Conservation (phyloP, 164 flowering plant species). For the grape (Vitis vinifera) region ASM3070453v1 NC_081807.1:9166001-9166500, state of each 20-base stretch:
- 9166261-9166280: constrained; percentile 77
- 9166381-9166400: constrained; percentile 71
- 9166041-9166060: too few relatives aligned
- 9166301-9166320: constrained; percentile 33
- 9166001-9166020: too few relatives aligned
- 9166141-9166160: constrained; percentile 50
- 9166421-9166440: constrained; percentile 62
- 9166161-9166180: constrained; percentile 91
- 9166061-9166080: too few relatives aligned
- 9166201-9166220: constrained; percentile 80
- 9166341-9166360: constrained; percentile 43
- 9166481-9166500: constrained; percentile 43
- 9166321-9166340: constrained; percentile 24
- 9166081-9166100: too few relatives aligned
- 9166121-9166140: too few relatives aligned
- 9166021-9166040: too few relatives aligned
- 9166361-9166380: constrained; percentile 44
- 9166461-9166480: constrained; percentile 48
- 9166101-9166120: too few relatives aligned
- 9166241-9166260: constrained; percentile 53
- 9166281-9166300: constrained; percentile 55
- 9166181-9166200: constrained; percentile 77
- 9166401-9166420: constrained; percentile 47
- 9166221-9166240: constrained; percentile 75
- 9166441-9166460: constrained; percentile 63